These are phyloP conservation scores for Rhodomyrtus tomentosa DNA, from an alignment of 345 rosid genomes.

Conservation along the genomic window DNA sequence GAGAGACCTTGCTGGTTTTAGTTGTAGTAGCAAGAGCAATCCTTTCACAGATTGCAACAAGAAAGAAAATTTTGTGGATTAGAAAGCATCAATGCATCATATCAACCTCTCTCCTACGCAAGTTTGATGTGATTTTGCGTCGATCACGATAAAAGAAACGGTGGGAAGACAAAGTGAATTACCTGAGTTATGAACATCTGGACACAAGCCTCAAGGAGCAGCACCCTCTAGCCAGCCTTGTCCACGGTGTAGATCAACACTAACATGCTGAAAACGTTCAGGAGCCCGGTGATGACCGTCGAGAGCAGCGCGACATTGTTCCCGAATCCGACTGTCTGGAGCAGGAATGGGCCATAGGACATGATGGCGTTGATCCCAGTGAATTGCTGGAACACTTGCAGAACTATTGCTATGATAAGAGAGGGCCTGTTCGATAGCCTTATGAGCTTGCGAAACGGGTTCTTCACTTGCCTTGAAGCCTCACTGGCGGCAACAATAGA, in stretches of 20 bases:
- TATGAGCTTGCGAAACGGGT: neutral
- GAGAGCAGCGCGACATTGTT: neutral
- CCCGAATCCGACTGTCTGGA: neutral
- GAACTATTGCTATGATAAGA: neutral
- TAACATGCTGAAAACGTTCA: neutral
- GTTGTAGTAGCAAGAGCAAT: neutral
- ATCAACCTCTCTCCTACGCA: neutral
- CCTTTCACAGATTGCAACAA: neutral
- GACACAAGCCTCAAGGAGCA: neutral
- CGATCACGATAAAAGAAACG: neutral
- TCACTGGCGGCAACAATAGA: neutral
- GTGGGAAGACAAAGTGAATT: neutral
- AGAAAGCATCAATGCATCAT: no score
- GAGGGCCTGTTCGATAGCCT: neutral
- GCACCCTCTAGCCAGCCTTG: neutral
- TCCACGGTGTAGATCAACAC: neutral
- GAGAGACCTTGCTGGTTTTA: neutral
- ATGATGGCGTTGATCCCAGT: neutral
- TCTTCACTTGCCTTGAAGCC: neutral
- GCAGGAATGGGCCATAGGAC: neutral
- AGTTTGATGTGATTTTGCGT: neutral
- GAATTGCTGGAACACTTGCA: neutral
- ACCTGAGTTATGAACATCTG: neutral
- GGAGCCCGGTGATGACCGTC: neutral
- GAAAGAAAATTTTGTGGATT: neutral